phyloP scores from a whole-genome alignment of 768 basidiomycete genomes.

The Phlegmacium glaucopus region DNA sequence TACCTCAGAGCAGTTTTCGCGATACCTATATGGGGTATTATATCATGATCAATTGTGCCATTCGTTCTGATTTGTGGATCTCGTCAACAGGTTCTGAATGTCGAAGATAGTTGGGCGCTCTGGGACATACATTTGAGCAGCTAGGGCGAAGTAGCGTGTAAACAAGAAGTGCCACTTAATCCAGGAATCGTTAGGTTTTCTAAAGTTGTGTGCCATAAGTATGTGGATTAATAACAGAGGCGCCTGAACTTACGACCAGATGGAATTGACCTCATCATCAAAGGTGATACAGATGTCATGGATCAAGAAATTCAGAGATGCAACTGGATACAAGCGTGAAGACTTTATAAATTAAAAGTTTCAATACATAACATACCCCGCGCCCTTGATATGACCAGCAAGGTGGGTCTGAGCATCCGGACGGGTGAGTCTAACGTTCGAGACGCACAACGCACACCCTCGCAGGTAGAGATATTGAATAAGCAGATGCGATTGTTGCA shows the following conservation, averaged over 20 bases:
- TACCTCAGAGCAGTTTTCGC: slow-evolving; percentile 9
- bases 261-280: slow-evolving; percentile 30
- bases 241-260: slow-evolving; percentile 29
- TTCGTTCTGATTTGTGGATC: slow-evolving; percentile 19
- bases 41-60: slow-evolving; percentile 16
- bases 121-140: slow-evolving; percentile 21
- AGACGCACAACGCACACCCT: neutral
- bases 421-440: neutral
- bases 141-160: slow-evolving; percentile 26
- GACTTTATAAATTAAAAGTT: too few species aligned
- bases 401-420: slow-evolving; percentile 5
- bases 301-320: slow-evolving; percentile 27
- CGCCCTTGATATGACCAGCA: slow-evolving; percentile 13
- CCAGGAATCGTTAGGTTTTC: slow-evolving; percentile 18
- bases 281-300: slow-evolving; percentile 33
- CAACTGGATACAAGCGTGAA: too few species aligned
- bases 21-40: slow-evolving; percentile 6
- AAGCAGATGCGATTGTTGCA: too few species aligned
- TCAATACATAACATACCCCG: slow-evolving; percentile 19
- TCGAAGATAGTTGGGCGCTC: neutral
- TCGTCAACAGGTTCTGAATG: neutral
- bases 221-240: neutral
- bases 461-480: too few species aligned
- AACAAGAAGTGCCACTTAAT: slow-evolving; percentile 29
- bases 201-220: neutral